Base-by-base conservation (phyloP, 2,329 filamentous ascomycete species). In the Calonectria ilicicola region DNA sequence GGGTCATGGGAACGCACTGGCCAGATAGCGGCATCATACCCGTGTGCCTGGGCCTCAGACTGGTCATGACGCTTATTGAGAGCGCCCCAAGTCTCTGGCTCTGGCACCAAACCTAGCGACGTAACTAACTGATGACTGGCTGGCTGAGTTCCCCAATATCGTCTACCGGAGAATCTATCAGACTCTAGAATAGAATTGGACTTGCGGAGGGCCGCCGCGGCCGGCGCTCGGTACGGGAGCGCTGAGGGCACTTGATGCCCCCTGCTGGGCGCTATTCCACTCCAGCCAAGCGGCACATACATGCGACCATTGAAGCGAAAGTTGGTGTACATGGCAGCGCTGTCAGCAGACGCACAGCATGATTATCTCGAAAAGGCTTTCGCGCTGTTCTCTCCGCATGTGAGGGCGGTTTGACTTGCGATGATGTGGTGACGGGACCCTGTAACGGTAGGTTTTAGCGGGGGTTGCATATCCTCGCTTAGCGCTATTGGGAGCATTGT, bases 1-100 rank as follows among this genome's bases (percentile, higher is more conserved):
- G 76, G 72, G 68, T 73, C 56, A 62, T 58, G 77, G 77, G 74
- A 56, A 58, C 47, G 78, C 78, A 76, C 65, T 77, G 77, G 72
- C 72, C 75, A 40, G 62, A 74, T 70, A 69, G 75, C 65, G 75
- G 65, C 69, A 69, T 46, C 38, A 53, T 40, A 49, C 56, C 58
- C 32, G 29, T 27, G 47, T 60, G 53, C 53, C 32, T 60, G 35
- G 53, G 21, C 53, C 53, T 40, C 32, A 17, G 10, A 9, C 53
- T 58, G 53, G n/a, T 14, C 53, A 60, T 40, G 32, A 38, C 53
- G 26, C 53, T 23, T 12, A 8, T 60, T 19, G 53, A 60, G 21
- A 40, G 53, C 53, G 35, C 53, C 47, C 69, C 69, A 67, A 47
- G 53, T 46, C 47, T 63, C 64, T 67, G 69, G 69, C 64, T 46